These are phyloP conservation scores for Lunularia cruciata DNA, from an alignment of 225 moss, liverwort and hornwort genomes.

Conservation along the genomic window DNA sequence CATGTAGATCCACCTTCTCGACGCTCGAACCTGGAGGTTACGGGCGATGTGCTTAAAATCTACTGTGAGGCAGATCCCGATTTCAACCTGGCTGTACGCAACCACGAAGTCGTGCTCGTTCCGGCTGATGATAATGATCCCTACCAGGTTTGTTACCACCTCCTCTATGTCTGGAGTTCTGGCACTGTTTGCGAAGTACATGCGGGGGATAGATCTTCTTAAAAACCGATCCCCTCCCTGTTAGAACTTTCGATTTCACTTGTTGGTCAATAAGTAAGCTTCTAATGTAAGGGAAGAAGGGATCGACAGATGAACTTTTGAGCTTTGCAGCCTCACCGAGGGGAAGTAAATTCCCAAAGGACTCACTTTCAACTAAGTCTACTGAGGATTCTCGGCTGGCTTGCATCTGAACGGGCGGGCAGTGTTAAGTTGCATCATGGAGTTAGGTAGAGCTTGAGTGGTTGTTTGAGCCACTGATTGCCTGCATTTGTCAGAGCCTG, in stretches of 20 bases:
- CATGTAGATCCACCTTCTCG: neutral
- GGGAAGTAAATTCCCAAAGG: too few species aligned
- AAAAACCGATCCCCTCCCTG: too few species aligned
- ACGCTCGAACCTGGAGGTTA: neutral
- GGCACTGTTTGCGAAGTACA: too few species aligned
- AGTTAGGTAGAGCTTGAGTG: neutral
- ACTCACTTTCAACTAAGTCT: too few species aligned
- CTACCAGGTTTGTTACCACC: constrained; percentile 46
- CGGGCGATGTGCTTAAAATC: constrained; percentile 47
- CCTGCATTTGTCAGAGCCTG: neutral
- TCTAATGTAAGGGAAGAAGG: too few species aligned
- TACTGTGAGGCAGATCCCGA: constrained; percentile 49
- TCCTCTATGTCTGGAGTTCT: too few species aligned
- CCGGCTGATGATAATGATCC: constrained; percentile 53
- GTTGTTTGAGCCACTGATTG: neutral
- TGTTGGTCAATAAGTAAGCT: too few species aligned
- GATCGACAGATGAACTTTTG: too few species aligned
- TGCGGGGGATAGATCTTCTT: too few species aligned
- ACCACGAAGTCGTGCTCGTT: constrained; percentile 53
- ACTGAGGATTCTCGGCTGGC: neutral
- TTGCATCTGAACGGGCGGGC: neutral
- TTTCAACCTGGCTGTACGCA: constrained; percentile 51
- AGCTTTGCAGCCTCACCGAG: too few species aligned
- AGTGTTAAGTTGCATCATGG: neutral
- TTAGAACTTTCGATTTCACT: too few species aligned